Conservation (phyloP, 371 early-diverging fungal species). For the Actinomortierella wolfii region DNA sequence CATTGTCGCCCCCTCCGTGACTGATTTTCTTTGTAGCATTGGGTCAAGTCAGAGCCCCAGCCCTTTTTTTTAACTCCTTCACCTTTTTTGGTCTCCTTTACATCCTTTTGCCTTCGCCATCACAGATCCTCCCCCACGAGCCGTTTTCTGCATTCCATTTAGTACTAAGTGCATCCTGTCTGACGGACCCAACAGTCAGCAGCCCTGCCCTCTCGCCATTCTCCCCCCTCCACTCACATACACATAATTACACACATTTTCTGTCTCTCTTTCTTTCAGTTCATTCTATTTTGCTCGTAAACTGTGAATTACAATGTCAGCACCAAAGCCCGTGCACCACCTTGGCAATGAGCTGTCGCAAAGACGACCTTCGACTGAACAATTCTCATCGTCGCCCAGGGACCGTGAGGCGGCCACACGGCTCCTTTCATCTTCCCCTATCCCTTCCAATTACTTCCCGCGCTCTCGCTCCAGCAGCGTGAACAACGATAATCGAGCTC, state of each 20-base stretch:
- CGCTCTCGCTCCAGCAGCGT: slow-evolving; percentile 22
- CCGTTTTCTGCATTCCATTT: not conserved
- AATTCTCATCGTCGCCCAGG: slow-evolving; percentile 35
- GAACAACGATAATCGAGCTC: slow-evolving; percentile 6
- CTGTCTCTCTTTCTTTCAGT: too few relatives aligned
- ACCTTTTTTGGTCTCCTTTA: not conserved
- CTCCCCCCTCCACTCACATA: not conserved
- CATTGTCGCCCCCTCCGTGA: too few relatives aligned
- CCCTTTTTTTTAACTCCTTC: not conserved
- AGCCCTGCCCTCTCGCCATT: not conserved
- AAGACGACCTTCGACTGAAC: slow-evolving; percentile 18
- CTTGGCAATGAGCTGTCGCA: slow-evolving; percentile 5
- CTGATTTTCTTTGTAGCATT: too few relatives aligned
- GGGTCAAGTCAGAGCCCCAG: too few relatives aligned
- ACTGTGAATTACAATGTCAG: not conserved
- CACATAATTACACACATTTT: not conserved
- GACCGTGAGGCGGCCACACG: slow-evolving; percentile 33
- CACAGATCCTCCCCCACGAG: not conserved
- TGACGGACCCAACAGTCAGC: not conserved
- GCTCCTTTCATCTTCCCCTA: slow-evolving; percentile 37
- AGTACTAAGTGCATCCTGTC: not conserved
- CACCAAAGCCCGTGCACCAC: slow-evolving; percentile 12
- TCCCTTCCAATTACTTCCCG: slow-evolving; percentile 20
- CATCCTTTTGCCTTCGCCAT: not conserved
- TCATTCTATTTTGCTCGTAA: too few relatives aligned